These are phyloP conservation scores for Cytospora leucostoma DNA, from an alignment of 2,329 filamentous ascomycete species.

Conservation along the genomic window DNA sequence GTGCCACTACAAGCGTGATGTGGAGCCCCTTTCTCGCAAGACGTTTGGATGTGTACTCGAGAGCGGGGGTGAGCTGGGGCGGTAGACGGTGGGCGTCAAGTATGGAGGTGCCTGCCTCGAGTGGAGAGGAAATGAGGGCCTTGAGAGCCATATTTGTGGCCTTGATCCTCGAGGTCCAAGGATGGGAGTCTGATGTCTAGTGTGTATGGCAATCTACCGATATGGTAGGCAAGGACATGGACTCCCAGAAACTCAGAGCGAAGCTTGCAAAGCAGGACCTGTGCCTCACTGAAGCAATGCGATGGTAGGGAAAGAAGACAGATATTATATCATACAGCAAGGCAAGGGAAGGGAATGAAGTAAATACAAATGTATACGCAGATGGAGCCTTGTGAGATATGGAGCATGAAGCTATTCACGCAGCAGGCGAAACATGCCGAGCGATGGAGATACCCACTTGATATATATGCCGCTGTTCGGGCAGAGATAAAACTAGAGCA, in stretches of 20 bases:
- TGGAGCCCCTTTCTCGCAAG: conserved; percentile 58
- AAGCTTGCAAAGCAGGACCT: conserved; percentile 23
- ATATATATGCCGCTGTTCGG: conserved; percentile 17
- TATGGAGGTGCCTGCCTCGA: conserved; percentile 63
- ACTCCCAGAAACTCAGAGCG: conserved; percentile 7
- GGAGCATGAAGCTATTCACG: background rate
- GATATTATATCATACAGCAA: background rate
- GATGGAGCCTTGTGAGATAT: too few relatives aligned
- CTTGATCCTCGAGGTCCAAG: background rate
- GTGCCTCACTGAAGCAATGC: background rate
- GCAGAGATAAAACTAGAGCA: conserved; percentile 28
- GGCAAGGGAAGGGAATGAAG: background rate
- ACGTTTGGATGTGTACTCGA: conserved; percentile 59
- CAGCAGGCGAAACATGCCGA: background rate
- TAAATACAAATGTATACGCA: background rate
- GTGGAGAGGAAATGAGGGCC: conserved; percentile 60
- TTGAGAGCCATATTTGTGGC: conserved; percentile 50
- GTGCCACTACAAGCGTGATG: conserved; percentile 59
- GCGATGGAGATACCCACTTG: background rate
- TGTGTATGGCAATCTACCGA: background rate
- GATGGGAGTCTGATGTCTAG: background rate
- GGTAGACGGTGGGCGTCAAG: conserved; percentile 61
- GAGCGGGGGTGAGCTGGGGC: conserved; percentile 52
- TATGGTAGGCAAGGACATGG: background rate
- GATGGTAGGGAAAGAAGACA: background rate